phyloP scores from a whole-genome alignment of 345 rosid species.

The Arabis alpina region DNA sequence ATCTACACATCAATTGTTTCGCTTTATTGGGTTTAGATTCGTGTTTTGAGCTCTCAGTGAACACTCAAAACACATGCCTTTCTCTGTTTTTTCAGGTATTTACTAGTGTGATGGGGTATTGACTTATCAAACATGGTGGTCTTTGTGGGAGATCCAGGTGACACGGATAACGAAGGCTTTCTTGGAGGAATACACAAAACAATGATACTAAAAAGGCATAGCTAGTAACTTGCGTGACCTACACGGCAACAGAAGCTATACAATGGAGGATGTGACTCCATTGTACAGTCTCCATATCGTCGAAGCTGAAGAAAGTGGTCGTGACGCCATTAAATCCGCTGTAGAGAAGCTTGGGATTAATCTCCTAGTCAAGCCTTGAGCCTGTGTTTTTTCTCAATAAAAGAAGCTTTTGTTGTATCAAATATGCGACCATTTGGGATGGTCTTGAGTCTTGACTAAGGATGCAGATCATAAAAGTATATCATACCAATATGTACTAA shows the following conservation, averaged over 20 bases:
- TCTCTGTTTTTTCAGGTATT: conserved; percentile 54
- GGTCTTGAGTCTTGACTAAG: too few species aligned
- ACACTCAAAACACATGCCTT: background rate
- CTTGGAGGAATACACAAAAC: conserved; percentile 72
- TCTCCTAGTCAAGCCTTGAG: conserved; percentile 27
- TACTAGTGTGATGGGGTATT: conserved; percentile 70
- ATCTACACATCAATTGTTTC: background rate
- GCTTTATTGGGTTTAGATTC: background rate
- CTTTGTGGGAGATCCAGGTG: conserved; percentile 73
- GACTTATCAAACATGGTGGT: conserved; percentile 62
- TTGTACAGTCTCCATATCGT: conserved; percentile 51
- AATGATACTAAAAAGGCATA: conserved; percentile 53
- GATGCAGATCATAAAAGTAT: too few species aligned
- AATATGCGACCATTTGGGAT: background rate
- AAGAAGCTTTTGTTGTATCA: conserved; percentile 1
- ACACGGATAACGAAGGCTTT: conserved; percentile 77
- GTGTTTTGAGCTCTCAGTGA: background rate
- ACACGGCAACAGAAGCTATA: conserved; percentile 60
- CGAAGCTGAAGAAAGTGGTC: conserved; percentile 43
- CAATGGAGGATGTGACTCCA: conserved; percentile 64
- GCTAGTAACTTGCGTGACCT: conserved; percentile 52
- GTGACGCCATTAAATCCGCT: conserved; percentile 34
- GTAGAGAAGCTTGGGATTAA: conserved; percentile 38
- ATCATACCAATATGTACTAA: background rate
- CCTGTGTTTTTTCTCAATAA: background rate